Evolutionary conservation across 2,329 filamentous ascomycete genomes (phyloP), one percentile per base, ranked within the genome.

Genomic region (Fusarium brachygibbosum): DNA sequence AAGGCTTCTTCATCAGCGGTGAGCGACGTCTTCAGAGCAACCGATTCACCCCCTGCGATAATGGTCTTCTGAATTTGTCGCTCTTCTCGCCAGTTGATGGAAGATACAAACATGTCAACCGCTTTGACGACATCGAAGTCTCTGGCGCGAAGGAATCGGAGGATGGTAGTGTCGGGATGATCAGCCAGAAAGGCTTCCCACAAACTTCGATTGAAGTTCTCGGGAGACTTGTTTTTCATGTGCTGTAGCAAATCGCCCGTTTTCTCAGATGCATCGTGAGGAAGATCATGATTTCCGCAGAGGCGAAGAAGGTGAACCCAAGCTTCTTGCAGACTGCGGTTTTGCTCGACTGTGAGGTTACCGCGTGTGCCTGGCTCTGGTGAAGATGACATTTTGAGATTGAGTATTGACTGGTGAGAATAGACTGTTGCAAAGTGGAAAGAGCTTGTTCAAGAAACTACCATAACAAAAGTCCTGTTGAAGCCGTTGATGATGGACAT

Each of bases 111-210:
- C 77, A 82, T 82, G 19, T 76, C 74, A 19, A 81, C 73, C 0
- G 80, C 79, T 46, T 79, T 79, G 1, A 75, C 69, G 6, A 82
- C 76, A 63, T 83, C 75, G 76, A 81, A 82, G 65, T 81, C 79
- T 50, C 79, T 77, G 12, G 79, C 79, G 32, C 80, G 74, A 23
- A 80, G 76, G 60, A 82, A 82, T 5, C 81, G 80, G n/a, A 83
- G 73, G 0, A 79, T 69, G 2, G 78, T 60, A 0, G 78, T 76
- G 53, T 82, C 81, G 1, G 81, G 80, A 51, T 82, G 74, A 32
- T 82, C 76, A 1, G 57, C 58, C 17, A 66, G 52, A 17, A 73
- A 41, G 3, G 55, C 25, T 13, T 58, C 55, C 70, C 70, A 73
- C 1, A 73, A 37, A 5, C 34, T 55, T 3, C 41, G 46, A 10